Base-by-base conservation (phyloP, 495 filamentous ascomycete species). In the Schizothecium vesticola region DNA sequence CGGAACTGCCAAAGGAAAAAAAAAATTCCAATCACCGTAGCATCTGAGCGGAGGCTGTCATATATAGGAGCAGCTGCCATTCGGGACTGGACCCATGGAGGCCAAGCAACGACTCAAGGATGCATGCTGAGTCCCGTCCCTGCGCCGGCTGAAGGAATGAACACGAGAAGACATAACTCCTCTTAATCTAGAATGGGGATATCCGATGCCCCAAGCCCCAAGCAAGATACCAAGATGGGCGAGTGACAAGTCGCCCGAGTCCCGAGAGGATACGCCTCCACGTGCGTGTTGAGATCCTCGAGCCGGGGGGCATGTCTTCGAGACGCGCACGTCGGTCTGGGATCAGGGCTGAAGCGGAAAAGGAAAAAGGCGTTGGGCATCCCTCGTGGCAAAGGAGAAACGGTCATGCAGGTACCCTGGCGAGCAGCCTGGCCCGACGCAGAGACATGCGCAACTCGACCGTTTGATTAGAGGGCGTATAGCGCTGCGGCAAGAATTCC, bases 351-450 rank as follows among this genome's bases (percentile, higher is more conserved):
- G 11, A 61, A n/a, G 12, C 23, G 3, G 1, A 22, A 12, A 7
- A 19, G 9, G 22, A 23, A 59, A 59, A 8, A 59, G 57, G 9
- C 16, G 43, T 51, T 51, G 24, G 23, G 19, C 12, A 59, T 3
- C 16, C 23, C 22, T 2, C 58, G 58, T 24, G 58, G 13, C 11
- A 59, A 64, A 21, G 55, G 22, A n/a, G 19, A 64, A 43, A 56
- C n/a, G 31, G 31, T 57, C 60, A 68, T 76, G 74, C 72, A 74
- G 72, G 70, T 72, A 72, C 67, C 64, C 70, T 57, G 63, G 56
- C 67, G 67, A 64, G 62, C 66, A 65, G 31, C 56, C 55, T 24
- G 55, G 25, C 25, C 10, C 24, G 43, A n/a, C 19, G 31, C 51
- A 13, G 23, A 24, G 65, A 64, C 55, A 66, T 21, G 21, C 36